Base-by-base conservation (phyloP, 495 filamentous ascomycete species). In the Jackrogersella multiformis region DNA sequence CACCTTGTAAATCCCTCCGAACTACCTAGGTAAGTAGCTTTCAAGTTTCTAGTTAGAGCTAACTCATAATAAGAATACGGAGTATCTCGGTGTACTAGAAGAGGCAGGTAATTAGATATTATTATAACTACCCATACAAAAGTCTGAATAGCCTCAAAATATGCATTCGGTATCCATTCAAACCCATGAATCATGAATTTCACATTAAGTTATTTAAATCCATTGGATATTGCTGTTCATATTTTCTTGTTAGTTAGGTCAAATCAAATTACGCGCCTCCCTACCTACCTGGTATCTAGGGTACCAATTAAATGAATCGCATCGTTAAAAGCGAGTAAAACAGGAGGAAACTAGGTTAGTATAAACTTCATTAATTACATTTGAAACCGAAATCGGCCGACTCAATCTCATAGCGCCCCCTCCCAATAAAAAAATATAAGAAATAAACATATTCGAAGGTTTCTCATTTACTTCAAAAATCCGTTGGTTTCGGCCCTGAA, bases 71-170 rank as follows among this genome's bases (percentile, higher is more conserved):
- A 23, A 23, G 8, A 8, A 3, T 30, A 30, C 16, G 41, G 41
- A 21, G 23, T 44, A 44, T 44, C 26, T 26, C 42, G 42, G 42
- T 23, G 18, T 8, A 45, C 38, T 20, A 15, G 42, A 45, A 45
- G 26, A 45, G 42, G 42, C 42, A 46, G 42, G 42, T 46, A 46
- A 20, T 9, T 46, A 46, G 26, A 24, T 26, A 13, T 46, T 3
- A 30, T 30, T 30, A 4, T 30, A 30, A 7, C 26, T 30, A 7
- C n/a, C n/a, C n/a, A 10, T 44, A 20, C 41, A 20, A 44, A 42
- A 5, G 18, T 44, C 41, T 44, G 41, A 44, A 44, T 24, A 46
- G 42, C 42, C 13, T 46, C 42, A 46, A 46, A 46, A 46, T n/a
- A n/a, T n/a, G n/a, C 13, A 26, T n/a, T 21, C 9, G 42, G 26